Base-by-base conservation (phyloP, 257 asterid species). In the Lavandula angustifolia region DNA sequence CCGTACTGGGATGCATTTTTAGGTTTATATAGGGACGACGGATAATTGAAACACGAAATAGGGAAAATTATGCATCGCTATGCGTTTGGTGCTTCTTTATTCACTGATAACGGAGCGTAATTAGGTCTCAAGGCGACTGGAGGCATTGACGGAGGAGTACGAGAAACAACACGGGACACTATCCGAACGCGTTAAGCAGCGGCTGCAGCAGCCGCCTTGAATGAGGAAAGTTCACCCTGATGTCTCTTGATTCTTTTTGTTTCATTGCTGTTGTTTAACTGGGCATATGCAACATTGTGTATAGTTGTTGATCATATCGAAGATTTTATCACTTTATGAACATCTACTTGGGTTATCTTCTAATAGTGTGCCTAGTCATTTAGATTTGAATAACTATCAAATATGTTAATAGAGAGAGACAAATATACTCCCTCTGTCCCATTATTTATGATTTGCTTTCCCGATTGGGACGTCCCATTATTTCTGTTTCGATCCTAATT, bases 71-170 rank as follows among this genome's bases (percentile, higher is more conserved):
- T 22, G 56, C 32, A 37, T 27, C 13, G 9, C 40, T 42, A 46
- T 37, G 27, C 54, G 12, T 64, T 37, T 1, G 22, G 35, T 31
- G 3, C 14, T 16, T 33, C 3, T 3, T 2, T 37, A 29, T 38
- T 18, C 18, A 40, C 41, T 31, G n/a, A 33, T 66, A 12, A 32
- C 29, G 69, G 37, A 32, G 13, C 35, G 13, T 66, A 33, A 57
- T 58, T 65, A 91, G 96, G 94, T 89, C 29, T 85, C 98, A 0
- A 85, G 81, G 78, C 68, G 76, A 38, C 79, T 92, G 87, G 83
- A 68, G 72, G 91, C 79, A 56, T 62, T 84, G 81, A 84, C 72
- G 75, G 91, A 80, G 46, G 89, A 87, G 54, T 89, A 89, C 62
- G 96, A 87, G 71, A 85, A 85, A 68, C 82, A 82, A 69, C 73